Evolutionary conservation across 495 filamentous ascomycete species (phyloP).

Genomic region (Lepraria neglecta): DNA sequence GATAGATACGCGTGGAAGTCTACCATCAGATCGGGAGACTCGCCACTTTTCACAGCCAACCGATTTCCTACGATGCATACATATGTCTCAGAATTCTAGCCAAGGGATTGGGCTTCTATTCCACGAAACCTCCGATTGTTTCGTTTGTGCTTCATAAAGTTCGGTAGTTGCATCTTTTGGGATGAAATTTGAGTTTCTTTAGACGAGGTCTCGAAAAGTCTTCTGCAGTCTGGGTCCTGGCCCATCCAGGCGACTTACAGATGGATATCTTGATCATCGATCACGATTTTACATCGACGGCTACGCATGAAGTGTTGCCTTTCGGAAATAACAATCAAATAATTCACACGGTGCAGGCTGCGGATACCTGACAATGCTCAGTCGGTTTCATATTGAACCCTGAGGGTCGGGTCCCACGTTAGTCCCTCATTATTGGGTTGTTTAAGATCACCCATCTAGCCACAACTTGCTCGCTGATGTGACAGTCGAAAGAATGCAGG

Average conservation of each 20-base stretch:
- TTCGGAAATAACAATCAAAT: too few species aligned
- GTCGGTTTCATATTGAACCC: neutral
- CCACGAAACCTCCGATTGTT: neutral
- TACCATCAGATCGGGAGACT: neutral
- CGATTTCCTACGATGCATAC: conserved; percentile 1
- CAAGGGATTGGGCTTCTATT: neutral
- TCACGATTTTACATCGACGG: too few species aligned
- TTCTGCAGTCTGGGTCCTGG: too few species aligned
- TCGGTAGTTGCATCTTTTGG: neutral
- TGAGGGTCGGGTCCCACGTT: neutral
- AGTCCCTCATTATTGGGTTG: conserved; percentile 19
- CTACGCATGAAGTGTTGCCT: too few species aligned
- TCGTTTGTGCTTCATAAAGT: conserved; percentile 1
- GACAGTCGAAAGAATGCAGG: conserved; percentile 8
- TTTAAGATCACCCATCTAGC: conserved; percentile 9
- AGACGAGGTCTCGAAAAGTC: neutral
- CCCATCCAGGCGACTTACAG: too few species aligned
- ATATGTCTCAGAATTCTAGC: neutral
- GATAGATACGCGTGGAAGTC: neutral
- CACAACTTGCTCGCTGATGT: conserved; percentile 11
- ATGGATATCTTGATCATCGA: too few species aligned
- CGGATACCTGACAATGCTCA: too few species aligned
- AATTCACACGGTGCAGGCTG: too few species aligned
- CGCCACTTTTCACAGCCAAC: neutral
- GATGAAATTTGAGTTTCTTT: neutral